Percentiles rank a stretch among this genome's conserved stretches.
Evolutionary conservation across 106 monocot species (phyloP).

Genomic region (Dioscorea zingiberensis): DNA sequence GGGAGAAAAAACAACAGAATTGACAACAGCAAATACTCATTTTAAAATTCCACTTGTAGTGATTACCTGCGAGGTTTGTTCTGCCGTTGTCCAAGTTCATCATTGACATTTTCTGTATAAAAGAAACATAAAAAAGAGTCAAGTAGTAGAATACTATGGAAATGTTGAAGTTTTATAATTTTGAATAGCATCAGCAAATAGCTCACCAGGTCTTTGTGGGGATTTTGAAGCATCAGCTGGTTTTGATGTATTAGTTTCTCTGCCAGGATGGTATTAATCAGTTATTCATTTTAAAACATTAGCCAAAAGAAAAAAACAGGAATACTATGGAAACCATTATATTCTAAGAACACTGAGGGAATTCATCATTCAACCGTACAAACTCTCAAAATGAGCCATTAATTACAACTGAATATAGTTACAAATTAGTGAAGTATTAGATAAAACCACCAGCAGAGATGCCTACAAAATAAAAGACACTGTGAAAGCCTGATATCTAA

Average conservation of each 20-base stretch:
- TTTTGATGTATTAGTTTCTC: conserved; percentile 35
- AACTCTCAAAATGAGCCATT: no score
- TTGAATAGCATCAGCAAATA: neutral
- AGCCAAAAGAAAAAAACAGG: no score
- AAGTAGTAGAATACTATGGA: neutral
- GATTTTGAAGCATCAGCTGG: conserved; percentile 24
- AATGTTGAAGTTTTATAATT: no score
- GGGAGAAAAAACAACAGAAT: neutral
- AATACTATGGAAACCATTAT: no score
- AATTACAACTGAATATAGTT: no score
- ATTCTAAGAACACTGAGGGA: no score
- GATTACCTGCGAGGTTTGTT: conserved; percentile 89
- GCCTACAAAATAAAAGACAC: no score
- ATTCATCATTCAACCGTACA: no score
- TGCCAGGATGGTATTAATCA: conserved; percentile 12
- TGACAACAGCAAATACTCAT: neutral
- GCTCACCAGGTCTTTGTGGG: conserved; percentile 53
- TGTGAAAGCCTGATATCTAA: no score
- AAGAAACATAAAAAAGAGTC: neutral
- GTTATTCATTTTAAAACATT: no score
- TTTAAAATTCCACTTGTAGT: neutral
- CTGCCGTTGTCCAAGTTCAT: conserved; percentile 81
- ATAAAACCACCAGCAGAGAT: no score
- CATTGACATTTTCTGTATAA: conserved; percentile 54
- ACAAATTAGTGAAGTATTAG: no score